These are phyloP conservation scores for Candida schatavii DNA, from an alignment of 805 yeast genomes.

Conservation along the genomic window DNA sequence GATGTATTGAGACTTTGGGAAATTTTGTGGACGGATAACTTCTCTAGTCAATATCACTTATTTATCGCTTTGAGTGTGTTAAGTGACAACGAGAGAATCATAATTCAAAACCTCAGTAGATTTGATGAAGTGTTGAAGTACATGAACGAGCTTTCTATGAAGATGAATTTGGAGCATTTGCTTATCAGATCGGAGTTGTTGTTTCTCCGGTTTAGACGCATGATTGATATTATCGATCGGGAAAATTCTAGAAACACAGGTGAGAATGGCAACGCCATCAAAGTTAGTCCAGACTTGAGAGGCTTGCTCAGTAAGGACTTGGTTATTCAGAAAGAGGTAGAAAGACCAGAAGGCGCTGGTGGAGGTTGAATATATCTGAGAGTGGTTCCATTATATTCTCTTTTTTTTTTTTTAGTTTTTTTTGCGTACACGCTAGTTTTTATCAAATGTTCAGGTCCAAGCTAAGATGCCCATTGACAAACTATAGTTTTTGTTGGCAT, in stretches of 20 bases:
- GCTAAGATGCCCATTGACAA: too few species aligned
- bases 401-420: too few species aligned
- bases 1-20: conserved; percentile 88
- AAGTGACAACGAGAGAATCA: conserved; percentile 78
- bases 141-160: conserved; percentile 84
- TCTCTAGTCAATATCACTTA: conserved; percentile 82
- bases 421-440: too few species aligned
- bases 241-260: conserved; percentile 25
- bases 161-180: conserved; percentile 70
- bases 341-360: conserved; percentile 43
- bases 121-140: conserved; percentile 92
- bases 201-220: conserved; percentile 74
- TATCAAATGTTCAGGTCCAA: too few species aligned
- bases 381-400: too few species aligned
- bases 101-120: conserved; percentile 65
- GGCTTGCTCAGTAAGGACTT: conserved; percentile 56
- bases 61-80: conserved; percentile 87
- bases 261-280: neutral
- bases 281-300: conserved; percentile 53
- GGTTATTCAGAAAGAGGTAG: conserved; percentile 61
- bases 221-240: conserved; percentile 75
- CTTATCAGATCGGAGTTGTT: conserved; percentile 81
- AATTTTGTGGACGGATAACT: conserved; percentile 81
- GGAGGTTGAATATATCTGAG: conserved; percentile 42
- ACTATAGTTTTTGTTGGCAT: too few species aligned